Evolutionary conservation across 164 flowering plant species (phyloP).

Genomic region (Macadamia tetraphylla): DNA sequence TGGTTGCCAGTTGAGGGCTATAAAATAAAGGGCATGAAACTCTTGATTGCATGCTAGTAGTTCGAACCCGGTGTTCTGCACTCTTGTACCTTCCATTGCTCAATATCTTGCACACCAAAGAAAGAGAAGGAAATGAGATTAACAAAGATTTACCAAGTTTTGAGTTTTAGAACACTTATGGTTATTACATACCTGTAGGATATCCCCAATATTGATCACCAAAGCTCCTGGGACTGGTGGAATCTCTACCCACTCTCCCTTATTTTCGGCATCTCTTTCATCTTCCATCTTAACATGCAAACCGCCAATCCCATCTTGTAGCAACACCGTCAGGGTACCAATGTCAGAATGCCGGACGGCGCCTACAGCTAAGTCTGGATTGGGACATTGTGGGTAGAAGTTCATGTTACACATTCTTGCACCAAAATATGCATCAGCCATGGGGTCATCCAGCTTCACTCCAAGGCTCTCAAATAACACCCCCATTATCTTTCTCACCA

Average conservation of each 20-base stretch:
- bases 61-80: slow-evolving; percentile 8
- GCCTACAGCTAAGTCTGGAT: slow-evolving; percentile 40
- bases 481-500: too few species aligned
- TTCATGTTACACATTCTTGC: slow-evolving; percentile 32
- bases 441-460: slow-evolving; percentile 20
- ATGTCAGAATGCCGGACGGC: slow-evolving; percentile 41
- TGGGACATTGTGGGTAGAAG: slow-evolving; percentile 42
- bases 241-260: slow-evolving; percentile 5
- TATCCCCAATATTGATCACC: too few species aligned
- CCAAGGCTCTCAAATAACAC: too few species aligned
- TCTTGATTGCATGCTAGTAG: slow-evolving; percentile 24
- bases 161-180: slow-evolving; percentile 32
- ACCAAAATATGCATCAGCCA: slow-evolving; percentile 22
- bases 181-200: slow-evolving; percentile 9
- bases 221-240: too few species aligned
- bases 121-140: neutral
- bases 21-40: slow-evolving; percentile 37
- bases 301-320: slow-evolving; percentile 49
- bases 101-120: slow-evolving; percentile 18
- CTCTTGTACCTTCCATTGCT: slow-evolving; percentile 47
- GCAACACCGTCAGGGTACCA: slow-evolving; percentile 33
- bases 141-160: too few species aligned
- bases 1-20: slow-evolving; percentile 15
- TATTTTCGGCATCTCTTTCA: too few species aligned
- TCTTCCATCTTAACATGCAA: slow-evolving; percentile 20